A percentile compares a stretch with the other conserved stretches of the same genome.
Conservation (phyloP, 805 yeast species). For the Starmerella apicola region DNA sequence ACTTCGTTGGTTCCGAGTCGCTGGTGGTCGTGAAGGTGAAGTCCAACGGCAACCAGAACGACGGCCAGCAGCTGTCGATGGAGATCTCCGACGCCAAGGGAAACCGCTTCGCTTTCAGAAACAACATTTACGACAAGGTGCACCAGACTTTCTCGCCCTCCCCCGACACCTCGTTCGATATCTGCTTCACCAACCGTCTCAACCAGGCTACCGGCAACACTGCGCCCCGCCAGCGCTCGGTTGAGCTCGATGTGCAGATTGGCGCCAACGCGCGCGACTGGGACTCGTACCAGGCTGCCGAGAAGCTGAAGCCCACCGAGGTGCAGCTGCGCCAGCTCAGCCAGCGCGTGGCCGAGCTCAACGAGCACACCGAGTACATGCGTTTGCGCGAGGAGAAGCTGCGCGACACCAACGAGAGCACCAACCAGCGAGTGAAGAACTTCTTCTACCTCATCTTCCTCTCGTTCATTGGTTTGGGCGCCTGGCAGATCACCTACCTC, state of each 20-base stretch:
- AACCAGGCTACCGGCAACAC: constrained; percentile 27
- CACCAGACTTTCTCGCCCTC: constrained; percentile 78
- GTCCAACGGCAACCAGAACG: constrained; percentile 64
- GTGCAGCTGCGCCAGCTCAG: constrained; percentile 78
- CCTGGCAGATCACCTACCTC: constrained; percentile 85
- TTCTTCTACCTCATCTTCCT: constrained; percentile 62
- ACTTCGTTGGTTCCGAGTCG: constrained; percentile 74
- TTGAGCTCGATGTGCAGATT: constrained; percentile 84
- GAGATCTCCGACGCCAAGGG: constrained; percentile 59
- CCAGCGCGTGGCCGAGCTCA: constrained; percentile 73
- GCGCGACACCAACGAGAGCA: constrained; percentile 94
- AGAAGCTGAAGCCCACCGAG: constrained; percentile 86
- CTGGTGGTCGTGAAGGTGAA: constrained; percentile 74
- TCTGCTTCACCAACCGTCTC: constrained; percentile 68
- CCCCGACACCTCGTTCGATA: constrained; percentile 72
- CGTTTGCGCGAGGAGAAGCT: constrained; percentile 78
- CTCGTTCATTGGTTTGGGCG: constrained; percentile 65
- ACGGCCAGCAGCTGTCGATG: constrained; percentile 71
- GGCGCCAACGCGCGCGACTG: constrained; percentile 98
- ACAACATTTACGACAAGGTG: constrained; percentile 58
- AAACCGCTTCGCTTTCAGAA: constrained; percentile 69
- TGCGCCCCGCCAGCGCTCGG: constrained; percentile 44
- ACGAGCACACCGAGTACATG: constrained; percentile 68
- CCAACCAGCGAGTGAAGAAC: constrained; percentile 82
- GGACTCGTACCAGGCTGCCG: constrained; percentile 87